phyloP scores from a whole-genome alignment of 2,329 filamentous ascomycete species.

The Nigrospora sphaerica region DNA sequence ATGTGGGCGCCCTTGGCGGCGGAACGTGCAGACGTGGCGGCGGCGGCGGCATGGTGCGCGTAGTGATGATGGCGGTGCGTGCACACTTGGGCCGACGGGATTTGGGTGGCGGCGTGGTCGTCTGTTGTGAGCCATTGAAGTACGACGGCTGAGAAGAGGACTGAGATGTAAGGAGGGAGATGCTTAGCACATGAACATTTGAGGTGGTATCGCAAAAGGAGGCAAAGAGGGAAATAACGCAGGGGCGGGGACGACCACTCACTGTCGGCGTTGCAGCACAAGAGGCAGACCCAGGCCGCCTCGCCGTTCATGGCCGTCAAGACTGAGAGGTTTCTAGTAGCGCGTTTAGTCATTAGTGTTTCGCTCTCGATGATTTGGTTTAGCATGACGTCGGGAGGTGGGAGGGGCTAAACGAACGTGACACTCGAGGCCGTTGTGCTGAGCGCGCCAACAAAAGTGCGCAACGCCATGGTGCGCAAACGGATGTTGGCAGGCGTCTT shows the following conservation, averaged over 20 bases:
- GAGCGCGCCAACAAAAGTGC: conserved; percentile 53
- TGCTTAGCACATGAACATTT: background rate
- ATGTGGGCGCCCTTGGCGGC: too few relatives aligned
- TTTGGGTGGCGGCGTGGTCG: conserved; percentile 23
- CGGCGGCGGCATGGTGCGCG: too few relatives aligned
- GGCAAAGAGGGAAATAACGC: background rate
- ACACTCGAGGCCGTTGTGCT: conserved; percentile 52
- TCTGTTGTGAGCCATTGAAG: conserved; percentile 52
- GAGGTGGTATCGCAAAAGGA: background rate
- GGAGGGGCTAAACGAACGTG: conserved; percentile 30
- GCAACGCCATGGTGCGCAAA: conserved; percentile 44
- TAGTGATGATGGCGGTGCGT: too few relatives aligned
- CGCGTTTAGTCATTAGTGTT: conserved; percentile 1
- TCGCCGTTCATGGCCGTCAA: conserved; percentile 53
- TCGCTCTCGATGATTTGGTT: too few relatives aligned
- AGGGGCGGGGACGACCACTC: conserved; percentile 30
- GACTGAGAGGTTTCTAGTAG: conserved; percentile 47
- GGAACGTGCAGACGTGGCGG: too few relatives aligned
- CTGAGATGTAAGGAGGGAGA: conserved; percentile 20
- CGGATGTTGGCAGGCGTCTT: conserved; percentile 31
- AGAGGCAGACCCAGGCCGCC: conserved; percentile 58
- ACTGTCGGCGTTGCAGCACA: conserved; percentile 60
- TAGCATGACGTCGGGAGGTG: background rate
- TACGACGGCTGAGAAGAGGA: conserved; percentile 53
- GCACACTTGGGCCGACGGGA: too few relatives aligned